These are phyloP conservation scores for Linnemannia schmuckeri DNA, from an alignment of 192 early-diverging fungal genomes.

Conservation along the genomic window DNA sequence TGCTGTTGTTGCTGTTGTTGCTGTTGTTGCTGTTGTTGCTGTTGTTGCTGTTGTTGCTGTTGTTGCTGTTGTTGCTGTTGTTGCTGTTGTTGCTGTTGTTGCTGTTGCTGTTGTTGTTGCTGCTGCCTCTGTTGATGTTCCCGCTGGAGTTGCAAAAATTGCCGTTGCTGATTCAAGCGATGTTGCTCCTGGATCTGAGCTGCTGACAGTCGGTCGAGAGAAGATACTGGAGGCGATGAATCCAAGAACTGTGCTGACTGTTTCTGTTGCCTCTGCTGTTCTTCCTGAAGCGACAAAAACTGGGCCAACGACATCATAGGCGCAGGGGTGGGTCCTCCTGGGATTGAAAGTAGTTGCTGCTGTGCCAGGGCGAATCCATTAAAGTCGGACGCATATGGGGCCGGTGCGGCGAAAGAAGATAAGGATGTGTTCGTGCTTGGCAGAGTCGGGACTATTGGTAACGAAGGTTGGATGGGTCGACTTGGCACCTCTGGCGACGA, in stretches of 20 bases:
- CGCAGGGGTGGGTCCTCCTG: not conserved
- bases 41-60: constrained; percentile 32
- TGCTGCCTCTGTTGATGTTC: constrained; percentile 18
- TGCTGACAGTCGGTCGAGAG: constrained; percentile 25
- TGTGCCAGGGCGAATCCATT: constrained; percentile 13
- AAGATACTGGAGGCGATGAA: constrained; percentile 10
- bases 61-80: constrained; percentile 12
- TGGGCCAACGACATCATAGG: constrained; percentile 37
- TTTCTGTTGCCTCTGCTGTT: constrained; percentile 34
- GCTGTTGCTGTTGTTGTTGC: constrained; percentile 17
- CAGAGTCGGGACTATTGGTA: not conserved
- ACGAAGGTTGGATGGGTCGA: not conserved
- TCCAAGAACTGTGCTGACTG: constrained; percentile 8
- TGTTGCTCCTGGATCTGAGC: constrained; percentile 53
- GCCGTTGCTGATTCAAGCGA: constrained; percentile 46
- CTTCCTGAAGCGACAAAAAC: constrained; percentile 26
- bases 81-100: constrained; percentile 18
- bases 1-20: constrained; percentile 20
- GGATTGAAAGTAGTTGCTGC: not conserved
- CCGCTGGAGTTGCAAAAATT: constrained; percentile 33
- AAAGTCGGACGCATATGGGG: constrained; percentile 9
- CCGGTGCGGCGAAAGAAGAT: constrained; percentile 6
- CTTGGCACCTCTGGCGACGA: not conserved
- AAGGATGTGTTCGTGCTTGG: not conserved
- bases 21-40: constrained; percentile 24